phyloP scores from a whole-genome alignment of 345 rosid species.

The Pistacia vera region DNA sequence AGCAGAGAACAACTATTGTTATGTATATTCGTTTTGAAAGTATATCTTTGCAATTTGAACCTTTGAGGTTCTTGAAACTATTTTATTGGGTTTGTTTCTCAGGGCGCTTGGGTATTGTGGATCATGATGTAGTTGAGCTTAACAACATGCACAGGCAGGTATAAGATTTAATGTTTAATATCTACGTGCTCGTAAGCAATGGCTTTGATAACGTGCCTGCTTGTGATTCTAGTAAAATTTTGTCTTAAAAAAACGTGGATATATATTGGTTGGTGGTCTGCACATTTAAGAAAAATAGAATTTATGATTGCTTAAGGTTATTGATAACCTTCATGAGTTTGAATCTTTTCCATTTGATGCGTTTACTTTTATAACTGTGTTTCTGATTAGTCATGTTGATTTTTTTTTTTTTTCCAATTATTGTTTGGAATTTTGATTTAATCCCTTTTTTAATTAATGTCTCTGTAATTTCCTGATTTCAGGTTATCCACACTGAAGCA shows the following conservation, averaged over 20 bases:
- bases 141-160: conserved; percentile 99
- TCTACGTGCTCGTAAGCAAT: neutral
- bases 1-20: neutral
- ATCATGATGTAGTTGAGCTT: conserved; percentile 94
- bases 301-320: neutral
- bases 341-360: too few relatives aligned
- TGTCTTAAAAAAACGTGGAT: neutral
- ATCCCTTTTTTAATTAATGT: neutral
- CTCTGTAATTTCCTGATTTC: conserved; percentile 7
- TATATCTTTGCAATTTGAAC: neutral
- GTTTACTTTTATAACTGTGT: too few relatives aligned
- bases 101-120: conserved; percentile 92
- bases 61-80: neutral
- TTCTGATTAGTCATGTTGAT: neutral
- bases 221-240: neutral
- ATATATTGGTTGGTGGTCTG: neutral
- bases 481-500: conserved; percentile 95
- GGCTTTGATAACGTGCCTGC: neutral
- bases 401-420: too few relatives aligned
- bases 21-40: neutral
- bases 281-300: neutral
- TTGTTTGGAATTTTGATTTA: neutral
- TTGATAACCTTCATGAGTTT: too few relatives aligned
- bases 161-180: conserved; percentile 10
- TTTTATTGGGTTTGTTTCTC: conserved; percentile 17